Base-by-base conservation (phyloP, 768 basidiomycete genomes). In the Obba rivulosa region DNA sequence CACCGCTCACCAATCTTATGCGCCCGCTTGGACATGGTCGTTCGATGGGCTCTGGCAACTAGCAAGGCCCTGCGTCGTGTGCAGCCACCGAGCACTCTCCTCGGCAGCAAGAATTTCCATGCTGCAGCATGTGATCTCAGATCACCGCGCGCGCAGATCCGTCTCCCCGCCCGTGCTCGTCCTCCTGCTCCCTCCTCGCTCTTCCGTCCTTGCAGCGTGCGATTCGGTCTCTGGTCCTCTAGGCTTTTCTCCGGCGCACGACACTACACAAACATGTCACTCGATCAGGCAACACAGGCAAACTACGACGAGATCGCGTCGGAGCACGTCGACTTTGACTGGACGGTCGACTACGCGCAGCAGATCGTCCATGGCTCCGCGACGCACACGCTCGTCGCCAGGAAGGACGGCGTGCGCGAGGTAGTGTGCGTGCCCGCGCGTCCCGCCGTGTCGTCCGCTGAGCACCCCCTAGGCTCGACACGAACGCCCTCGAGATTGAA, bases 281-380 rank as follows among this genome's bases (percentile, higher is more conserved):
- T 51, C 13, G 59, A 90, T 60, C 83, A 82, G 17, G 81, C 88
- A 0, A 85, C 86, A 0, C 86, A 92, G 59, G 78, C 90, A 20
- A 96, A 96, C 69, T 91, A 88, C 65, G 63, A 68, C 4, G 68
- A 83, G 41, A 75, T 93, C 54, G 64, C 70, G 2, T 82, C 87
- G 1, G 73, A 78, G 34, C 80, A 90, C 61, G 67, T 92, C 14
- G 67, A 76, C 18, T 79, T 96, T 43, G 76, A 87, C 54, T 95
- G 92, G 92, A 67, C 57, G 0, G 67, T 96, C 53, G 83, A 96
- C 66, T 96, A 92, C 62, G 57, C 71, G 0, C 61, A 71, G 3
- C 66, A 83, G 57, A 67, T 74, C 43, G 70, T 95, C 52, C 63
- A 67, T 24, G 93, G 94, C 0, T 74, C 76, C 17, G 88, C 75